Base-by-base conservation (phyloP, 2,329 filamentous ascomycete genomes). In the Clonostachys rosea region DNA sequence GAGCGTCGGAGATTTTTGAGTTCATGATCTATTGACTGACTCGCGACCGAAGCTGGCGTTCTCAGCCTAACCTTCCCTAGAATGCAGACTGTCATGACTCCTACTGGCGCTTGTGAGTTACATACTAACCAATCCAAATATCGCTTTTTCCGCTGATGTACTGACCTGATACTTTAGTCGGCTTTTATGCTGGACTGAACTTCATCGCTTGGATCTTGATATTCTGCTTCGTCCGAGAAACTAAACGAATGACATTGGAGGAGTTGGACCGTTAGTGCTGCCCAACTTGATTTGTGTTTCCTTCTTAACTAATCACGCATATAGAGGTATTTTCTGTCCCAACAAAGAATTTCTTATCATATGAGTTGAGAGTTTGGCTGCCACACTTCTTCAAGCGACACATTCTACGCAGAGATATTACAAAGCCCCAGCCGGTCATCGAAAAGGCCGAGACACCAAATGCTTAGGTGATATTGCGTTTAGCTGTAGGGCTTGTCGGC, bases 61-160 rank as follows among this genome's bases (percentile, higher is more conserved):
- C 65, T 81, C 33, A 70, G 74, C 13, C 71, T 86, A 40, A 83
- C 78, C 0, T 79, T 81, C 54, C 79, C 79, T 0, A 53, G 59
- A 12, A 63, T 64, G 62, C 51, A 54, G 45, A 56, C 54, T 10
- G 61, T 61, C 46, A 60, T 64, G 60, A 60, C 58, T 0, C 50
- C 60, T 3, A 58, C 60, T 1, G 61, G 60, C 43, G 59, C 60
- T 14, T 63, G 54, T 59, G 50, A 54, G 20, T 24, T 6, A 24
- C 44, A 17, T n/a, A 34, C 39, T 13, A n/a, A 18, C 6, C 14
- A 34, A 6, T 1, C 6, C 37, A 10, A 16, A 33, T 20, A 1
- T 10, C 6, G 3, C 5, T 9, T 35, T 34, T 11, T 34, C 46
- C 34, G 20, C 20, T 24, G 20, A 24, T 24, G 6, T 24, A 24